Conservation (phyloP, 225 moss, liverwort and hornwort genomes). For the Climacium dendroides region DNA sequence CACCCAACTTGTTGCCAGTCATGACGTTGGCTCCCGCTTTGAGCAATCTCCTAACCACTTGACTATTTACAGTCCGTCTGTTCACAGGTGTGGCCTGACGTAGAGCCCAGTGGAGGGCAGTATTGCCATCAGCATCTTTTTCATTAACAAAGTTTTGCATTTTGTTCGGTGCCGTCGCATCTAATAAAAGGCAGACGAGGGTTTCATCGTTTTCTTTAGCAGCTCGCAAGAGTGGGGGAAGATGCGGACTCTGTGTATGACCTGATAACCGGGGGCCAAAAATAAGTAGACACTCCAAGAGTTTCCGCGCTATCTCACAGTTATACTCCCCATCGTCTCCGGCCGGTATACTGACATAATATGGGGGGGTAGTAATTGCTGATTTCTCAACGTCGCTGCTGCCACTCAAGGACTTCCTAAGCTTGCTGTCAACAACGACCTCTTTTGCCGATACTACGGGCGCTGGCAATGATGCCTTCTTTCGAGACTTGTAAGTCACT, state of each 20-base stretch:
- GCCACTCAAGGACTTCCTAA: slow-evolving; percentile 65
- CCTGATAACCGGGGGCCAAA: slow-evolving; percentile 78
- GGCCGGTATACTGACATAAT: slow-evolving; percentile 9
- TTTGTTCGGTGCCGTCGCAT: slow-evolving; percentile 56
- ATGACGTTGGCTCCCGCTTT: slow-evolving; percentile 85
- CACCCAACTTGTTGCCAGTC: slow-evolving; percentile 86
- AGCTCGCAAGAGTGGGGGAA: slow-evolving; percentile 83
- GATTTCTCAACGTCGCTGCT: slow-evolving; percentile 56
- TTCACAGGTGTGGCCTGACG: slow-evolving; percentile 93
- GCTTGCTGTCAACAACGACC: slow-evolving; percentile 45
- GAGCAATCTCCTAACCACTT: slow-evolving; percentile 75
- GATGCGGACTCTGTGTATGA: slow-evolving; percentile 76
- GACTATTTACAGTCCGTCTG: slow-evolving; percentile 76
- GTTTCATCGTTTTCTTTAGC: slow-evolving; percentile 83
- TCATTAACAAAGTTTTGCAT: slow-evolving; percentile 55
- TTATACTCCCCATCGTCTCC: slow-evolving; percentile 63
- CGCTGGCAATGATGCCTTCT: slow-evolving; percentile 19
- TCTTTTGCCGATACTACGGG: slow-evolving; percentile 39
- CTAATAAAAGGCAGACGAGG: slow-evolving; percentile 59
- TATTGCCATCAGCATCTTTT: slow-evolving; percentile 81
- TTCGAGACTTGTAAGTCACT: slow-evolving; percentile 71
- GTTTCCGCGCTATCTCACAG: slow-evolving; percentile 82
- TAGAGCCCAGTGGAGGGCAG: slow-evolving; percentile 88
- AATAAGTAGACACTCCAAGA: slow-evolving; percentile 84
- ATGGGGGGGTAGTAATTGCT: slow-evolving; percentile 16